Conservation (phyloP, 441 rosid genomes). For the Populus trichocarpa region DNA sequence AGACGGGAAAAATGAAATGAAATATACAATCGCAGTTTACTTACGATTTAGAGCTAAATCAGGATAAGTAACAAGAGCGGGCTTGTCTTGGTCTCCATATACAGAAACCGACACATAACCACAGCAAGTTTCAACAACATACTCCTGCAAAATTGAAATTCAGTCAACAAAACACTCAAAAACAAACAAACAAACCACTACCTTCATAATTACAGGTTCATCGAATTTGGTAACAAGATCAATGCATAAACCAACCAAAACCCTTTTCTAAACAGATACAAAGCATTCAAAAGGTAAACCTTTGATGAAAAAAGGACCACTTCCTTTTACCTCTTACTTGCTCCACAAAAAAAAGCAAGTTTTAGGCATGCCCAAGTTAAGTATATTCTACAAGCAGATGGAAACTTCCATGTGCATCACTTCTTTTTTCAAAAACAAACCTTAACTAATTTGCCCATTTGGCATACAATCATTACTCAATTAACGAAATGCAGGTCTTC, state of each 20-base stretch:
- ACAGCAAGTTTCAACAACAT: constrained; percentile 54
- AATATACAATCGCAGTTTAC: constrained; percentile 13
- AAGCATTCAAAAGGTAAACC: background rate
- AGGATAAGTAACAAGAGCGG: constrained; percentile 89
- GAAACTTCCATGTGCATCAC: background rate
- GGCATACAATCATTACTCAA: background rate
- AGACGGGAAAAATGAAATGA: too few species aligned
- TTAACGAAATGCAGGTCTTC: background rate
- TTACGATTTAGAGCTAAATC: constrained; percentile 86
- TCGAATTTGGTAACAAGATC: background rate
- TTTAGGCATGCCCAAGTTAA: constrained; percentile 6
- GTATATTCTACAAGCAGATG: constrained; percentile 8
- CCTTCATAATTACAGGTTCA: background rate
- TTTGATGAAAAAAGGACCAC: background rate
- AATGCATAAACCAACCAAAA: background rate
- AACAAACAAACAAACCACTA: background rate
- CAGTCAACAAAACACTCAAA: background rate
- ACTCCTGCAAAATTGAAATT: constrained; percentile 45
- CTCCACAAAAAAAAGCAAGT: background rate
- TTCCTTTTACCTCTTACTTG: background rate
- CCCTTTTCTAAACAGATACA: background rate
- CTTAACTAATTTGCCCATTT: background rate
- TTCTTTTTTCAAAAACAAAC: constrained; percentile 2
- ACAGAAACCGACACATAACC: constrained; percentile 81
- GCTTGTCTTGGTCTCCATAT: constrained; percentile 91